Evolutionary conservation across 805 yeast genomes (phyloP).

Genomic region (Millerozyma miso): DNA sequence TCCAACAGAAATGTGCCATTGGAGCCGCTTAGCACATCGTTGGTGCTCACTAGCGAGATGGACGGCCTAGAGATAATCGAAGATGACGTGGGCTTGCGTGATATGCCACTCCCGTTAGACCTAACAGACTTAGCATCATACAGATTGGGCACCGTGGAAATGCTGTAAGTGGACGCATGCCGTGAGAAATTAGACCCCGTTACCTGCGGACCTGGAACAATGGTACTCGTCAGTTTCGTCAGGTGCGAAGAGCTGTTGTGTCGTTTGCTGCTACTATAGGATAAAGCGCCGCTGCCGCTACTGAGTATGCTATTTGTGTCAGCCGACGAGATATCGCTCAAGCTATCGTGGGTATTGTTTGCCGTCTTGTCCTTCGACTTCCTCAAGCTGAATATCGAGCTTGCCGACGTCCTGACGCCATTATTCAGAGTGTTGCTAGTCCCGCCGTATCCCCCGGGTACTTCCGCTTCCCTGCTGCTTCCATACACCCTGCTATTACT

Average conservation of each 20-base stretch:
- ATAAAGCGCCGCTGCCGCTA: constrained; percentile 17
- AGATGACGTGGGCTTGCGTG: constrained; percentile 21
- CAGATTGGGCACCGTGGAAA: constrained; percentile 26
- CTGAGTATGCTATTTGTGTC: constrained; percentile 30
- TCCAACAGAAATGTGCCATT: constrained; percentile 42
- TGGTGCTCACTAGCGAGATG: constrained; percentile 12
- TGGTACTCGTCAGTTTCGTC: constrained; percentile 15
- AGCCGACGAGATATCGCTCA: constrained; percentile 26
- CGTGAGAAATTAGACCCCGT: constrained; percentile 33
- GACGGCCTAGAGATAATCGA: constrained; percentile 27
- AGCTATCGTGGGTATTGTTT: constrained; percentile 13
- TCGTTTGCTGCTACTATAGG: constrained; percentile 8
- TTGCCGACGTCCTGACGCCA: constrained; percentile 24
- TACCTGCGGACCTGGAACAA: constrained; percentile 27
- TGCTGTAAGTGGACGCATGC: constrained; percentile 37
- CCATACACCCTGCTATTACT: constrained; percentile 26
- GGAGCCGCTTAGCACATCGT: constrained; percentile 13
- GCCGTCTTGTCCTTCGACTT: constrained; percentile 18
- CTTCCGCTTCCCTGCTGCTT: constrained; percentile 4
- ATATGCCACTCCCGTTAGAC: constrained; percentile 9
- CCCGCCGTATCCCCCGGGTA: not conserved
- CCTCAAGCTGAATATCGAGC: constrained; percentile 34
- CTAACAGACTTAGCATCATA: constrained; percentile 23
- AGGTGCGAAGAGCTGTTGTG: constrained; percentile 11
- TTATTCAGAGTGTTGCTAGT: not conserved